Conservation (phyloP, 305 asterid genomes). For the Coffea humblotiana region DNA sequence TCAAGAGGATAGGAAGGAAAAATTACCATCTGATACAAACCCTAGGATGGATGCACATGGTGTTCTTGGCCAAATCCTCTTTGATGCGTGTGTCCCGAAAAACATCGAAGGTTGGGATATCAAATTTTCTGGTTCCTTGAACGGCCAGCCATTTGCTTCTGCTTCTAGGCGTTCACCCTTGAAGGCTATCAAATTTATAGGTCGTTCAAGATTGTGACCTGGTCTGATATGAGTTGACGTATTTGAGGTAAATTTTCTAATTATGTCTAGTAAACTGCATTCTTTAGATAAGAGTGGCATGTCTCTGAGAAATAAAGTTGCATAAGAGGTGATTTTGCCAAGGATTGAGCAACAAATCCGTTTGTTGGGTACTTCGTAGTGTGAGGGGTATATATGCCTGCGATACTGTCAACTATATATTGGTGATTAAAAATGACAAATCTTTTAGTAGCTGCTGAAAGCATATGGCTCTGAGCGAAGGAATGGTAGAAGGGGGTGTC, state of each 20-base stretch:
- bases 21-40: slow-evolving; percentile 43
- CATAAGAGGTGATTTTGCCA: background rate
- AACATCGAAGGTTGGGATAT: slow-evolving; percentile 93
- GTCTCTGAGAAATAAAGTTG: background rate
- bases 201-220: slow-evolving; percentile 54
- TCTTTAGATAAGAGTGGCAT: background rate
- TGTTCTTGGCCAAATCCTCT: slow-evolving; percentile 79
- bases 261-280: background rate
- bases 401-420: background rate
- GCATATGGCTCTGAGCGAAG: background rate
- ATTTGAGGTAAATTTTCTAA: slow-evolving; percentile 1
- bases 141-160: slow-evolving; percentile 68
- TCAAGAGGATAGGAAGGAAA: slow-evolving; percentile 56
- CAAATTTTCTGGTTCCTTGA: slow-evolving; percentile 66
- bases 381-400: background rate
- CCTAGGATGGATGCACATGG: slow-evolving; percentile 69
- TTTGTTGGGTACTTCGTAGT: background rate
- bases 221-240: background rate
- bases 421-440: background rate
- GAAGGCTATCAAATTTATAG: slow-evolving; percentile 41
- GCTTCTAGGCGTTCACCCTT: slow-evolving; percentile 51
- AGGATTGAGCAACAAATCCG: background rate
- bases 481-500: background rate
- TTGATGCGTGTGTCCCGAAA: slow-evolving; percentile 85
- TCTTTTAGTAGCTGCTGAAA: background rate